Evolutionary conservation across 176 grass and related monocot genomes (phyloP).

Genomic region (Lolium multiflorum): DNA sequence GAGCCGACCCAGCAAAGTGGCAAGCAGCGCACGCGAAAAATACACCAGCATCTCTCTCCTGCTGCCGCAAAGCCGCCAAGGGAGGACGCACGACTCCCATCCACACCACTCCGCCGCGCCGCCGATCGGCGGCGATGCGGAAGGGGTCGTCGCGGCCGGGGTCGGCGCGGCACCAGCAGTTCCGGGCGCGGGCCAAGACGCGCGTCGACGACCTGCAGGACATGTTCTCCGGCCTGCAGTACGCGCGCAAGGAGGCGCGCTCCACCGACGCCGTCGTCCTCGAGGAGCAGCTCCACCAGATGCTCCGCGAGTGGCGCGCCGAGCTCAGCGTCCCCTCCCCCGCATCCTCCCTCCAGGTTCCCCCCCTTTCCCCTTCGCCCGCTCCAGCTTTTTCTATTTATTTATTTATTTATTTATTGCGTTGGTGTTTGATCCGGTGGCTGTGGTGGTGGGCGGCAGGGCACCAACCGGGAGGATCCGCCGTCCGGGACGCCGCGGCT

Average conservation of each 20-base stretch:
- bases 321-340: conserved; percentile 88
- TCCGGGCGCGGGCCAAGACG: conserved; percentile 86
- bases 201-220: conserved; percentile 92
- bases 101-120: conserved; percentile 4
- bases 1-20: conserved; percentile 58
- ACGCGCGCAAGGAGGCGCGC: conserved; percentile 84
- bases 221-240: conserved; percentile 91
- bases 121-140: conserved; percentile 58
- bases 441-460: conserved; percentile 48
- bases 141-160: conserved; percentile 60
- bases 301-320: conserved; percentile 93
- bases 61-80: background rate
- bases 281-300: conserved; percentile 91
- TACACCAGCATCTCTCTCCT: conserved; percentile 31
- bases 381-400: background rate
- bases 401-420: no score
- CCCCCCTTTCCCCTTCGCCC: background rate
- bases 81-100: background rate
- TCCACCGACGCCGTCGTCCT: conserved; percentile 73
- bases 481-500: conserved; percentile 67
- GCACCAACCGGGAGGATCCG: conserved; percentile 56
- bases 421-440: conserved; percentile 4
- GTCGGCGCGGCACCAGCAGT: conserved; percentile 70
- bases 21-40: background rate
- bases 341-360: conserved; percentile 69